Evolutionary conservation across 805 yeast species (phyloP), one percentile per base, ranked within the genome.

Genomic region (Wickerhamomyces ciferrii): DNA sequence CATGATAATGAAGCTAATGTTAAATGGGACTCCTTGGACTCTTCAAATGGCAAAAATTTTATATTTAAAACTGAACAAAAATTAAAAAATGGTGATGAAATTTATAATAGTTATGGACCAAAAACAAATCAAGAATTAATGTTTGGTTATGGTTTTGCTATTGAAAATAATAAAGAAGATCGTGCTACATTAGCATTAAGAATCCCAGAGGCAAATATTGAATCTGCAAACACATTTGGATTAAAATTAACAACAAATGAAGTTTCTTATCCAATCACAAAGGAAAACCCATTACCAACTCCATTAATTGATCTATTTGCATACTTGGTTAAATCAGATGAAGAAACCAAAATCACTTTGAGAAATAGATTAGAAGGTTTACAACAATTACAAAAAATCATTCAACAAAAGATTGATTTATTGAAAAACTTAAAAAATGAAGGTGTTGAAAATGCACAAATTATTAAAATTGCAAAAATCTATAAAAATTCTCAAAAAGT

Each of bases 41-140:
- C 45, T 1, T 54, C 48, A 20, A 55, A 48, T 2, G 58, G 54
- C 1, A 41, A n/a, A 25, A 51, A 57, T 1, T 75, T 78, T 48
- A 57, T 62, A n/a, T 81, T 82, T 52, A 65, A 62, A 36, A 60
- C 77, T 0, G 66, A 69, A 18, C 61, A 69, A 5, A 39, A 46
- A 7, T 43, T 54, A 14, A 42, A 47, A 3, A 52, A 50, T 1
- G 76, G 76, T 2, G 60, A 65, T 2, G 84, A 88, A 59, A 50
- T 91, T 1, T 87, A 66, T 65, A 90, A 91, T 60, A 87, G 87
- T 63, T 90, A 91, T 63, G 97, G 97, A 2, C 80, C 86, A 45
- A 90, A 89, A 62, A 85, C 94, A 0, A 90, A 89, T 58, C 95
- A 87, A 52, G 96, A 88, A 53, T 63, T 90, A 24, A 63, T 91